Evolutionary conservation across 2,329 filamentous ascomycete genomes (phyloP).

Genomic region (Ceratocystis huliohia): DNA sequence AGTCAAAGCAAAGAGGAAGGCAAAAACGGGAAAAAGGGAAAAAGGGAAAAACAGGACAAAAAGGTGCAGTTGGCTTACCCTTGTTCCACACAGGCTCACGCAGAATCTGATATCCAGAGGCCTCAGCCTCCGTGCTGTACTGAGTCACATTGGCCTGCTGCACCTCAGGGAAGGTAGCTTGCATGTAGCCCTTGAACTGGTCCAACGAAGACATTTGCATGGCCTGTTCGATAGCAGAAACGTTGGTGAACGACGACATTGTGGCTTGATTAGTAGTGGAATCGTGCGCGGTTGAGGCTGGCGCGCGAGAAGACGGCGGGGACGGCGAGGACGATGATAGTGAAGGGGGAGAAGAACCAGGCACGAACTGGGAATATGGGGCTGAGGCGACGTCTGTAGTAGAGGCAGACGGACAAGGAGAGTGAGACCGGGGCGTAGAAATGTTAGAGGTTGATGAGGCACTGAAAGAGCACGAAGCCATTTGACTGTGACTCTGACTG

Average conservation of each 20-base stretch:
- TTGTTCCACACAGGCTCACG: constrained; percentile 53
- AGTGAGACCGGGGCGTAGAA: constrained; percentile 42
- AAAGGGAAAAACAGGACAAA: background rate
- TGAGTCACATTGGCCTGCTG: constrained; percentile 42
- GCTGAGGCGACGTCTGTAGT: constrained; percentile 29
- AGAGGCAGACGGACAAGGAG: constrained; percentile 25
- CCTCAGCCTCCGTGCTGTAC: constrained; percentile 39
- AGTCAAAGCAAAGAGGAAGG: constrained; percentile 7
- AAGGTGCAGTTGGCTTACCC: constrained; percentile 35
- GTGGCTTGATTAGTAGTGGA: constrained; percentile 38
- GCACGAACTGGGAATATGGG: constrained; percentile 37
- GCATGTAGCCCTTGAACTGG: constrained; percentile 46
- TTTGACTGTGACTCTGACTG: constrained; percentile 7
- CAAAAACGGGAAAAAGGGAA: constrained; percentile 14
- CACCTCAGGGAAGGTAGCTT: constrained; percentile 44
- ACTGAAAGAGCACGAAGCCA: constrained; percentile 28
- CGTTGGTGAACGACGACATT: constrained; percentile 41
- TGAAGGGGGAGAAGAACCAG: constrained; percentile 24
- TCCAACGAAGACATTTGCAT: constrained; percentile 50
- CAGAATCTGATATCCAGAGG: constrained; percentile 49
- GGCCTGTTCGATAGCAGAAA: constrained; percentile 43
- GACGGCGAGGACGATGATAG: background rate
- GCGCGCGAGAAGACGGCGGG: constrained; percentile 25
- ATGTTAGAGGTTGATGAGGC: constrained; percentile 38
- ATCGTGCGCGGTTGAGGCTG: constrained; percentile 38